Base-by-base conservation (phyloP, 768 basidiomycete genomes). In the Gymnopilus dilepis region DNA sequence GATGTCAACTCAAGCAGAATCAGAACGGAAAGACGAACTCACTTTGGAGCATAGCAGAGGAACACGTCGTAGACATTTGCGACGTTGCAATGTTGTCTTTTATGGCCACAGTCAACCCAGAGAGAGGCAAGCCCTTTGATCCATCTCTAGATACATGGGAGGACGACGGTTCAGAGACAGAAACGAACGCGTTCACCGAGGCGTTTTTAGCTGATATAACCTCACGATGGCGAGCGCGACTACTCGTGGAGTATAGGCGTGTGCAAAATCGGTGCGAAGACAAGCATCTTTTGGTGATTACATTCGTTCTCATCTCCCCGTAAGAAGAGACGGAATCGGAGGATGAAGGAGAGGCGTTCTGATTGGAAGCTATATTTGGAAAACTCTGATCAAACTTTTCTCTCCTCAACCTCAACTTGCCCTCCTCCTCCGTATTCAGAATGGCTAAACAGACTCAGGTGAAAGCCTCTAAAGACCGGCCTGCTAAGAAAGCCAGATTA, bases 11-110 rank as follows among this genome's bases (percentile, higher is more conserved):
- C 55, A 19, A 34, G 30, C 22, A 53, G 30, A 37, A 55, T 48
- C 19, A 38, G 2, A 52, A 42, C 9, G 12, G 30, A 28, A 55
- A 55, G 33, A 30, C 15, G 37, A 19, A 61, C 64, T 41, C 22
- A 91, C 92, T 82, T 61, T 78, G 74, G 13, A 98, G 82, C 76
- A 95, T 90, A 1, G 74, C 74, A 0, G 94, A 95, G 2, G 92
- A 88, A 70, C 94, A 94, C 37, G 92, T 91, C 3, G 83, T 84
- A 0, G 86, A 85, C 67, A 89, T 79, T 2, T 75, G 74, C 0
- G 71, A 62, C 0, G 92, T 93, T 53, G 89, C 88, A 58, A 98
- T 95, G 69, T 93, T 94, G 65, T 96, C 94, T 74, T 98, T 97
- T 52, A 97, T 74, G 0, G 87, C 93, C 4, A 97, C 74, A 2